A percentile compares a stretch with the other conserved stretches of the same genome.
Evolutionary conservation across 2,329 filamentous ascomycete genomes (phyloP).

Genomic region (Phaeoacremonium minimum): DNA sequence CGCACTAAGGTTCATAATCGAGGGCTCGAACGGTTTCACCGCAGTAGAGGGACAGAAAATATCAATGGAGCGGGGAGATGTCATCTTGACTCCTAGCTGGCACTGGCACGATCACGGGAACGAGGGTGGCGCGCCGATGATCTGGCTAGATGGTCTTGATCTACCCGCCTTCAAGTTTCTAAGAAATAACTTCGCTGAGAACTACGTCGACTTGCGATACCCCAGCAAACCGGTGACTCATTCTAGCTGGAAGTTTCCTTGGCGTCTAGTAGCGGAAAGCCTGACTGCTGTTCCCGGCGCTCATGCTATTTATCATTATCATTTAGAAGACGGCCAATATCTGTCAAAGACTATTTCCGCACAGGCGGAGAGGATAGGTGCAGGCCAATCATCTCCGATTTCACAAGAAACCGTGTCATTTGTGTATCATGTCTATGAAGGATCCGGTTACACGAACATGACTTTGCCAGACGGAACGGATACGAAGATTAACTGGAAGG

Average conservation of each 20-base stretch:
- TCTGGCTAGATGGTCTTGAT: slow-evolving; percentile 56
- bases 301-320: slow-evolving; percentile 30
- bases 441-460: slow-evolving; percentile 37
- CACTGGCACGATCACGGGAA: slow-evolving; percentile 59
- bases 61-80: slow-evolving; percentile 45
- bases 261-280: slow-evolving; percentile 31
- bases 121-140: slow-evolving; percentile 46
- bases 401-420: slow-evolving; percentile 43
- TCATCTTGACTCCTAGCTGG: slow-evolving; percentile 54
- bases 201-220: slow-evolving; percentile 40
- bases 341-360: slow-evolving; percentile 41
- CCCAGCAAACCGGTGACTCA: slow-evolving; percentile 32
- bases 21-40: slow-evolving; percentile 50
- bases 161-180: slow-evolving; percentile 45
- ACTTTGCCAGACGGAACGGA: slow-evolving; percentile 21
- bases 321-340: slow-evolving; percentile 17
- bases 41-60: slow-evolving; percentile 51
- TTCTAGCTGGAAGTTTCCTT: slow-evolving; percentile 32
- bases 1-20: slow-evolving; percentile 53
- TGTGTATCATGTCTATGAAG: slow-evolving; percentile 49
- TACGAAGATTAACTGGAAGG: slow-evolving; percentile 34
- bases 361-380: slow-evolving; percentile 41
- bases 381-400: slow-evolving; percentile 22
- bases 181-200: slow-evolving; percentile 50
- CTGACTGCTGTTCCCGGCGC: slow-evolving; percentile 27